Conservation (phyloP, 225 moss, liverwort and hornwort genomes). For the Ulota crispa region DNA sequence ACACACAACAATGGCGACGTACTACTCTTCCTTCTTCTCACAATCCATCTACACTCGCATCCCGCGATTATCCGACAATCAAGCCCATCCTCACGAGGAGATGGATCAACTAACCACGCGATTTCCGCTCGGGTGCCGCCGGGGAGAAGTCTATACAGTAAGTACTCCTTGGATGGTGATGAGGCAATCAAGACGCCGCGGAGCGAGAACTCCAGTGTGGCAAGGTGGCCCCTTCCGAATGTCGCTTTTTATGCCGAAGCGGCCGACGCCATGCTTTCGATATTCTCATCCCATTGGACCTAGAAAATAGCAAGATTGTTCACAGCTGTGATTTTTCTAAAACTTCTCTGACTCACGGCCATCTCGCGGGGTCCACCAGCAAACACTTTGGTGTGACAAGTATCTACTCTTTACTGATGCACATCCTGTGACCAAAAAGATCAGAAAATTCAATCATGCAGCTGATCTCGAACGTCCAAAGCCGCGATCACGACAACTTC, state of each 20-base stretch:
- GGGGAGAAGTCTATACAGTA: neutral
- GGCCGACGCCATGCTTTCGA: neutral
- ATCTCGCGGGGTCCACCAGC: slow-evolving; percentile 15
- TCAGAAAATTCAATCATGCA: neutral
- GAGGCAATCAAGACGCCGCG: neutral
- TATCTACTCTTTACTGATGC: slow-evolving; percentile 4
- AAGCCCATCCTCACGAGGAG: neutral
- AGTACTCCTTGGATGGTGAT: neutral
- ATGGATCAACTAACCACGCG: neutral
- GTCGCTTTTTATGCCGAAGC: neutral
- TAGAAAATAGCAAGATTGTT: neutral
- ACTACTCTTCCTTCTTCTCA: neutral
- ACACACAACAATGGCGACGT: neutral
- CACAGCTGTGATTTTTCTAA: neutral
- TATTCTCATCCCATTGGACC: slow-evolving; percentile 8
- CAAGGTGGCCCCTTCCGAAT: neutral
- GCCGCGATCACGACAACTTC: neutral
- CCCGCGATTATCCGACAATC: neutral
- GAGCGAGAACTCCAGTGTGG: no score
- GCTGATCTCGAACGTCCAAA: neutral
- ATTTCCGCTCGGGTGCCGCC: no score
- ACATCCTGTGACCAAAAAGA: neutral
- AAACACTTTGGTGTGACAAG: neutral
- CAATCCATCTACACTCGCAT: neutral
- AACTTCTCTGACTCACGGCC: neutral